Evolutionary conservation across 2,329 filamentous ascomycete genomes (phyloP), one percentile per base, ranked within the genome.

Genomic region (Plectosphaerella plurivora): DNA sequence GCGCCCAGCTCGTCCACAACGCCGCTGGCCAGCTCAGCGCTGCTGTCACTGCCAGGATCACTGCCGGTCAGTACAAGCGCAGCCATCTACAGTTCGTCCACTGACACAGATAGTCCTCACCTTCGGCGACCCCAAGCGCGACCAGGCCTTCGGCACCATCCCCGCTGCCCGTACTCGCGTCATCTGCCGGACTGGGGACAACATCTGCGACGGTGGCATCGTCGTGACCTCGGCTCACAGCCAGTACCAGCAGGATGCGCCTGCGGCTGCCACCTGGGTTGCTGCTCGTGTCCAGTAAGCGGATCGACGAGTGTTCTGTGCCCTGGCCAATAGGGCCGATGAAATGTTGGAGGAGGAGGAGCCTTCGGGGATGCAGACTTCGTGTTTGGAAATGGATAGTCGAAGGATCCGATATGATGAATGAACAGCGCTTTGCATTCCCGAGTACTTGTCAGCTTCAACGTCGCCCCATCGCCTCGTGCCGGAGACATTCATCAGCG

Each of bases 1-100:
- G 65, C 46, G 60, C 61, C 20, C 65, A 63, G 59, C 57, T 68
- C 7, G 73, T 75, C 1, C 76, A 77, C 62, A 73, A 75, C 25
- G 73, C 72, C 2, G 73, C 72, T 22, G 62, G 59, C 7, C 55
- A 58, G 51, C 61, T 72, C 35, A 58, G 64, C 2, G 45, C 77
- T 64, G 77, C 63, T 7, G 57, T 55, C 11, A 51, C 61, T 9
- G 53, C 53, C 56, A 63, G 61, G 49, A 57, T 69, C 42, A 58
- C 61, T 7, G 65, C 63, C 4, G 63, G 39, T 56, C 48, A 7
- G 55, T 33, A 33, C 28, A 33, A 22, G 5, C 5, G 7, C 4
- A 33, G 28, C 28, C 11, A 10, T 12, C 28, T 33, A 2, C 28
- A 33, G 28, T 33, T 56, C 33, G 49, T 51, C 14, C 20, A 11